Percentiles rank a stretch among this genome's conserved stretches.
Evolutionary conservation across 129 eudicot genomes (phyloP).

Genomic region (Tanacetum coccineum): DNA sequence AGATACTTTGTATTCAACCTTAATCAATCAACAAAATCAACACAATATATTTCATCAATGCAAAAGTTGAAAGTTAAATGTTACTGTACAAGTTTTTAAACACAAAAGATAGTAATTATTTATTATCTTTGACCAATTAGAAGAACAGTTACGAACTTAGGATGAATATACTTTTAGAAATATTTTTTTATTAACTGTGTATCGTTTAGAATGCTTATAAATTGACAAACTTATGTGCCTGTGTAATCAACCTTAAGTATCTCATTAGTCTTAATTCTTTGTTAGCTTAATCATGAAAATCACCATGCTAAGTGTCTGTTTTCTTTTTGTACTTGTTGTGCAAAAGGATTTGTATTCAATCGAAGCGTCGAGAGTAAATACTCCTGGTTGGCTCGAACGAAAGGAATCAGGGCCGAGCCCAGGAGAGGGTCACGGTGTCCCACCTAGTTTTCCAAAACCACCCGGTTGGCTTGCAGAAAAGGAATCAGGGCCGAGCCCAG

Average conservation of each 20-base stretch:
- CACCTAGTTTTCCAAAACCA: no score
- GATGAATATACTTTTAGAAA: neutral
- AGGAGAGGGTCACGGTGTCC: no score
- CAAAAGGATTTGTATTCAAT: neutral
- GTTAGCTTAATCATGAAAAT: neutral
- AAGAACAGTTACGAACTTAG: neutral
- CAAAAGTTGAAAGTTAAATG: neutral
- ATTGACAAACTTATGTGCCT: no score
- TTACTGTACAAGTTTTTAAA: neutral
- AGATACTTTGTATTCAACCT: no score
- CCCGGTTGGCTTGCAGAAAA: no score
- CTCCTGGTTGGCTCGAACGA: no score
- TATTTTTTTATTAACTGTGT: no score
- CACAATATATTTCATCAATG: neutral
- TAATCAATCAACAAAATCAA: no score
- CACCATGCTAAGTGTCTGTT: neutral
- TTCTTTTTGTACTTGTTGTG: conserved; percentile 2
- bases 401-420: no score
- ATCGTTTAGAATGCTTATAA: no score
- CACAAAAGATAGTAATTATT: neutral
- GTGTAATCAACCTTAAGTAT: neutral
- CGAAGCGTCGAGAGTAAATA: neutral
- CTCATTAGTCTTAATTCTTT: neutral
- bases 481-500: no score
- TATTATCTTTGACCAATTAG: neutral